Percentiles rank a stretch among this genome's conserved stretches.
phyloP scores from a whole-genome alignment of 345 rosid species.

The Cardamine resedifolia region DNA sequence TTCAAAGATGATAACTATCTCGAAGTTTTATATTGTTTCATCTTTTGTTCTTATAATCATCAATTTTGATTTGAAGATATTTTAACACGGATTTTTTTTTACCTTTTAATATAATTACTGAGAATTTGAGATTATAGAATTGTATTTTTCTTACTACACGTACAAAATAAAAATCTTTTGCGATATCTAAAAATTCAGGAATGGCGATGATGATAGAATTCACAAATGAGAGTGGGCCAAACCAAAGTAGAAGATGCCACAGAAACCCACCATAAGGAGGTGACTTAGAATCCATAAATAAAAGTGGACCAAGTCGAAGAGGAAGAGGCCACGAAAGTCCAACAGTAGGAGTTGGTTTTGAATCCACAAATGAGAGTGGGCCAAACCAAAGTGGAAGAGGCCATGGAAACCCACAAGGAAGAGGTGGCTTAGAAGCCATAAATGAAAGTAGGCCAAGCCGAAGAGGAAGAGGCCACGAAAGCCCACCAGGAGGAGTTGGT shows the following conservation, averaged over 20 bases:
- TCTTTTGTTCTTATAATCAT: neutral
- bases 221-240: neutral
- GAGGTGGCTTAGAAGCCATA: too few species aligned
- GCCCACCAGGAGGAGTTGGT: neutral
- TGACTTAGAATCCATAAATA: neutral
- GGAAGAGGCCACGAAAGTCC: neutral
- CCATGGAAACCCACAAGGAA: neutral
- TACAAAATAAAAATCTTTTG: neutral
- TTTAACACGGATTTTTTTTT: neutral
- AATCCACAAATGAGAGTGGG: neutral
- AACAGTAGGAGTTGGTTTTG: neutral
- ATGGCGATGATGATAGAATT: neutral
- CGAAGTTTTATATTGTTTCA: neutral
- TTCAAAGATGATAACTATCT: neutral
- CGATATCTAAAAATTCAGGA: neutral
- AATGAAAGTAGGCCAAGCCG: neutral
- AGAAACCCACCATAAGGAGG: neutral
- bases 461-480: neutral
- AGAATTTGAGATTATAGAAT: neutral
- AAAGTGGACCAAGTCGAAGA: neutral
- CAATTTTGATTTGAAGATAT: neutral
- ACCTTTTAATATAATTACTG: neutral
- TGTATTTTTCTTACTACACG: neutral
- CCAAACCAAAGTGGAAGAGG: neutral
- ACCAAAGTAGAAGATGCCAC: neutral